Evolutionary conservation across 805 yeast species (phyloP), one percentile per base, ranked within the genome.

Genomic region (Tetrapisispora iriomotensis): DNA sequence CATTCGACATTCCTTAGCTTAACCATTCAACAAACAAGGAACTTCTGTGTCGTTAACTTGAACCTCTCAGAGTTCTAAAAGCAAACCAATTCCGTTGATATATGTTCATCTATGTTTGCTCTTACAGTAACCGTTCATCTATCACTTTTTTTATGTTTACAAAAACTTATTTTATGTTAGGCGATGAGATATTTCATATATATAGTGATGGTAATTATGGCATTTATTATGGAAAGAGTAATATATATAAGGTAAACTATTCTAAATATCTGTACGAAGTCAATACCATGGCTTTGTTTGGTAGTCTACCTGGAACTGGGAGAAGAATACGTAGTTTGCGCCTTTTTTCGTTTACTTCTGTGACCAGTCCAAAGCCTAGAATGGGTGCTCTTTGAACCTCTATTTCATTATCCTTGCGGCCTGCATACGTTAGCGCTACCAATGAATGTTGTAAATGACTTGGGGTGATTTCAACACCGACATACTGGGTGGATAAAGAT

Each of bases 281-380:
- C 35, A 88, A 62, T 3, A 92, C 58, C 51, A 85, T 67, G 2
- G 82, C 77, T 45, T 78, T 75, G 20, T 77, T 70, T 0, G 98
- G 98, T 19, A 88, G 64, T 29, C 79, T 66, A 1, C 95, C 94
- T 2, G 95, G 96, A 5, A 85, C 81, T 0, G 99, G 97, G 45
- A 87, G 67, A 45, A 90, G 66, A 8, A 92, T 68, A 51, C 79
- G 79, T 40, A 84, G 54, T 48, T 74, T 80, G 13, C 73, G 70
- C 51, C 78, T 79, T 13, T 74, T 64, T 46, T 90, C 96, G 52
- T 88, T 94, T 18, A 77, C 83, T 45, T 76, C 79, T 14, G 70
- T 62, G 9, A 58, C 74, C 45, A 84, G 80, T 3, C 80, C 83
- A 61, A 77, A 90, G 0, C 98, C 97, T 46, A 84, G 55, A 0